Base-by-base conservation (phyloP, 179 eudicot genomes). In the Spergularia azorica region DNA sequence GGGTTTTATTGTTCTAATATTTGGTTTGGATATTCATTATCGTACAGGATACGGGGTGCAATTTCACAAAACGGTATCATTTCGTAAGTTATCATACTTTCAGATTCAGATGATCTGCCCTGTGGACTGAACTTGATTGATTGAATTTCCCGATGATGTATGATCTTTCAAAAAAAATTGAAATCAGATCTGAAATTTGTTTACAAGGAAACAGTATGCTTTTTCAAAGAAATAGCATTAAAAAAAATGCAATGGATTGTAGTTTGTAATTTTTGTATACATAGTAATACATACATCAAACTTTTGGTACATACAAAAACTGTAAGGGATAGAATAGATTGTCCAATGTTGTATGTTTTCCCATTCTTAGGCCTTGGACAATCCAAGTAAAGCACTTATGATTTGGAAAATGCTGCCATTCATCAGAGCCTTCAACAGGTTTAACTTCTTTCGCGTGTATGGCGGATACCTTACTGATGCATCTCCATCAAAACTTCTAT, bases 391-490 rank as follows among this genome's bases (percentile, higher is more conserved):
- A 84, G 86, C 88, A 71, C 83, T 89, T 38, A 94, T 71, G 72
- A 84, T 75, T 46, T 84, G 83, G 12, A 88, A 26, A 21, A 94
- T 43, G 78, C 74, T 81, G 63, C 96, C 94, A 79, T 84, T 81
- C 60, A 87, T 17, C 38, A 94, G 70, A 58, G 99, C 91, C 75
- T 88, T 92, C 72, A 94, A 73, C 32, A 94, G 39, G 58, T 75
- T 75, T 8, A 84, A 86, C 85, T 96, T 96, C 83, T 78, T 64
- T 0, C 83, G 77, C 21, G 91, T 79, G 81, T 95, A 93, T 6
- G 99, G 99, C 11, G 99, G 99, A 80, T 91, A 95, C 78, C 98
- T 87, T 67, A 89, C 79, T 4, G 97, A 55, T 76, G 88, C 79
- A 84, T 95, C 98, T 57, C 88, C 96, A 0, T 18, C 72, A 43